Evolutionary conservation across 2,329 filamentous ascomycete species (phyloP), one percentile per base, ranked within the genome.

Genomic region (Pyrenochaeta sp.): DNA sequence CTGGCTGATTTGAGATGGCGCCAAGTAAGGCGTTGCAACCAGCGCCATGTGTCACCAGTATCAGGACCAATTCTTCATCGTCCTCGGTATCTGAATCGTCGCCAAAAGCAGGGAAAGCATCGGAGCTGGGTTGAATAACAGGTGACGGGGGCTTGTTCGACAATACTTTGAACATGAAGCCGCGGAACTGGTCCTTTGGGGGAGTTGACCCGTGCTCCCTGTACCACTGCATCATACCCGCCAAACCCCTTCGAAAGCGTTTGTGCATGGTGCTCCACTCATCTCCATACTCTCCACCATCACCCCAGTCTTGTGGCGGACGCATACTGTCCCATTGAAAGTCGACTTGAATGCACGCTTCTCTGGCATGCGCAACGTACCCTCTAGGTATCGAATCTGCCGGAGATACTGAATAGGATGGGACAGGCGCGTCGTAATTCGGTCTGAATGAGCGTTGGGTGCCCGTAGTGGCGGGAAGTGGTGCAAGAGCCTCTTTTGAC

Each of bases 191-290:
- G 2, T 71, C 63, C 21, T 65, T 59, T 0, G 72, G 71, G 21
- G 65, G 62, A 39, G 63, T 44, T 2, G 54, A 71, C 2, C 74
- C 52, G 69, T 84, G 60, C 67, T 79, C 73, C 40, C 75, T 74
- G 66, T 99, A 99, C 89, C 91, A 97, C 46, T 87, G 81, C 9
- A 96, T 77, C 75, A 96, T 81, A 30, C 84, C 83, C 54, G 89
- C 85, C 26, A 96, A 72, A 1, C 93, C 93, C 49, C 79, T 83
- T 24, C 91, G 82, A 62, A 97, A 96, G 15, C 94, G 83, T 65
- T 86, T 87, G 72, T 99, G 94, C 94, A 99, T 97, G 3, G 85
- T 80, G 20, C 90, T 88, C 94, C 94, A 99, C 72, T 97, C 94
- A 71, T 99, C 94, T 1, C 90, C 91, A 59, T 90, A 89, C 29